phyloP scores from a whole-genome alignment of 192 early-diverging fungal species.

The Radiomyces spectabilis region DNA sequence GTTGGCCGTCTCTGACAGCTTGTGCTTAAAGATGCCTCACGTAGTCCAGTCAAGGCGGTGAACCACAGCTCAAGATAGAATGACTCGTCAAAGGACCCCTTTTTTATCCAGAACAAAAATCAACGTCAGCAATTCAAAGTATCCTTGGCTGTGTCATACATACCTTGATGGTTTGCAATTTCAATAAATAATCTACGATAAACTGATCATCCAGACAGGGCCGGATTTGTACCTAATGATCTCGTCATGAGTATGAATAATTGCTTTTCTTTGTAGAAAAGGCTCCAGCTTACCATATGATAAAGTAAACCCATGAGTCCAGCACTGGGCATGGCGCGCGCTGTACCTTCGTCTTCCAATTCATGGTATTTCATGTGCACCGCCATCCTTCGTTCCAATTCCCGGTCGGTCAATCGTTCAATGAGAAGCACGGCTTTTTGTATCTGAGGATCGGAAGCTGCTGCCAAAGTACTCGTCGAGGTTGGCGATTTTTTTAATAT shows the following conservation, averaged over 20 bases:
- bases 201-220: slow-evolving; percentile 21
- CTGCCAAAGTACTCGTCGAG: neutral
- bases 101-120: neutral
- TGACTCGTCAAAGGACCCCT: slow-evolving; percentile 32
- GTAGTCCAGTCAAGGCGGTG: slow-evolving; percentile 30
- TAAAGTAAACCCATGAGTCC: slow-evolving; percentile 29
- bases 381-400: slow-evolving; percentile 17
- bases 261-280: neutral
- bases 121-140: neutral
- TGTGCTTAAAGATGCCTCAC: slow-evolving; percentile 25
- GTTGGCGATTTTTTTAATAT: slow-evolving; percentile 2
- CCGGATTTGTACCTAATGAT: slow-evolving; percentile 19
- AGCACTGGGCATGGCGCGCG: slow-evolving; percentile 34
- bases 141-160: neutral
- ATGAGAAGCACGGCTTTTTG: slow-evolving; percentile 20
- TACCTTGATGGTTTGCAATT: slow-evolving; percentile 30
- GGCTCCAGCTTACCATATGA: slow-evolving; percentile 24
- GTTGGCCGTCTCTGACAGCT: slow-evolving; percentile 2
- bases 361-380: slow-evolving; percentile 34
- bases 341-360: slow-evolving; percentile 35
- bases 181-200: slow-evolving; percentile 23
- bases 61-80: slow-evolving; percentile 39
- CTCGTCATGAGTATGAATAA: neutral
- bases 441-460: neutral
- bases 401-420: slow-evolving; percentile 17